Percentiles rank a stretch among this genome's conserved stretches.
These are phyloP conservation scores for Hypoxylon rubiginosum DNA, from an alignment of 2,329 filamentous ascomycete species.

Conservation along the genomic window DNA sequence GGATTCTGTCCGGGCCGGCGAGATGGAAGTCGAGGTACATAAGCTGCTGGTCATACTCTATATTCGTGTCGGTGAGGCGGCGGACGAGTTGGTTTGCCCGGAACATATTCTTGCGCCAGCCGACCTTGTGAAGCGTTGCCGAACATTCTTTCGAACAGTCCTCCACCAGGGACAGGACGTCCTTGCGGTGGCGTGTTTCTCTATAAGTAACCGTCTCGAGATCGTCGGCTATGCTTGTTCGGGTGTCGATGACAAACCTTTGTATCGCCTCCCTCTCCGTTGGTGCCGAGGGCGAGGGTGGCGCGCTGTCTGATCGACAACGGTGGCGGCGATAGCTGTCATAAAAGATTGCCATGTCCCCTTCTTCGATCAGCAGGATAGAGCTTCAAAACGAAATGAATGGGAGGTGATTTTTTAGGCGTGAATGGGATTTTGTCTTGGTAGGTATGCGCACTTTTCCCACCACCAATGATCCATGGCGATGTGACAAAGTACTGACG, in stretches of 20 bases:
- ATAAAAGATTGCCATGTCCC: background rate
- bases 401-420: background rate
- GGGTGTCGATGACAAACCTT: background rate
- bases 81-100: background rate
- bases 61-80: conserved; percentile 17
- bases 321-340: background rate
- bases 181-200: conserved; percentile 10
- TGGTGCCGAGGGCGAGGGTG: background rate
- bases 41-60: conserved; percentile 22
- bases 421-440: background rate
- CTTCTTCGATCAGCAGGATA: background rate
- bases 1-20: conserved; percentile 7
- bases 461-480: background rate
- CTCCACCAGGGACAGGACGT: background rate
- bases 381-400: background rate
- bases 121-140: conserved; percentile 1
- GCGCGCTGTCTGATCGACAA: conserved; percentile 13
- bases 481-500: background rate
- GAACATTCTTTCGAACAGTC: conserved; percentile 12
- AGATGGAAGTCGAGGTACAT: conserved; percentile 24
- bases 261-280: background rate
- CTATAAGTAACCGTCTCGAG: conserved; percentile 20
- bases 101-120: conserved; percentile 4
- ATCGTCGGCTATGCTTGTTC: background rate
- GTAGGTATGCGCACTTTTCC: background rate